Conservation (phyloP, 1,284 basidiomycete genomes). For the Veloporphyrellus conicus region DNA sequence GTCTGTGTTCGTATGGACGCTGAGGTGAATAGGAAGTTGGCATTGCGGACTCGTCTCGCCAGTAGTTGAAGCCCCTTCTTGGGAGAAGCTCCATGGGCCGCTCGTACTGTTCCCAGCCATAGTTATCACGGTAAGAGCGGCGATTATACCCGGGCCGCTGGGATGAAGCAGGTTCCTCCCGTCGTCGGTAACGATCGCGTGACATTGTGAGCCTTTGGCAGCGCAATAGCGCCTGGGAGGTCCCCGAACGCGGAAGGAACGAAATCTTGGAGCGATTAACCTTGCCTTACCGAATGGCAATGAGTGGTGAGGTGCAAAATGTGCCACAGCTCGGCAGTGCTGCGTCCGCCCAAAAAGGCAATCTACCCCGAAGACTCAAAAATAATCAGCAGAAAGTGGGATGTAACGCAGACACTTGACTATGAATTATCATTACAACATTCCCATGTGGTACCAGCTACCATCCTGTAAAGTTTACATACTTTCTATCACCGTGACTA, state of each 20-base stretch:
- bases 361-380: no score
- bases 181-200: constrained; percentile 8
- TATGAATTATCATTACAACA: no score
- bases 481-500: no score
- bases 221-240: constrained; percentile 3
- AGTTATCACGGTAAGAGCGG: constrained; percentile 6
- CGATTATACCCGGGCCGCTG: background rate
- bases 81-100: constrained; percentile 3
- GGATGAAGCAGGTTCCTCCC: constrained; percentile 14
- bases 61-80: constrained; percentile 21
- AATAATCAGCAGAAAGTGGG: no score
- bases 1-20: constrained; percentile 6
- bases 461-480: no score
- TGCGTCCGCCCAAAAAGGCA: no score
- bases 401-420: no score
- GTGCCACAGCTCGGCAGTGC: no score
- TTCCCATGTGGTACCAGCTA: no score
- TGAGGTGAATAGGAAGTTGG: constrained; percentile 5
- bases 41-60: constrained; percentile 17
- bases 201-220: constrained; percentile 17
- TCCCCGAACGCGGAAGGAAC: constrained; percentile 7
- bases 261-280: constrained; percentile 17
- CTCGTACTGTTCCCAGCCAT: constrained; percentile 7
- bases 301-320: no score
- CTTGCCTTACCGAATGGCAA: no score